These are phyloP conservation scores for Physaria fendleri DNA, from an alignment of 345 rosid species.

Conservation along the genomic window DNA sequence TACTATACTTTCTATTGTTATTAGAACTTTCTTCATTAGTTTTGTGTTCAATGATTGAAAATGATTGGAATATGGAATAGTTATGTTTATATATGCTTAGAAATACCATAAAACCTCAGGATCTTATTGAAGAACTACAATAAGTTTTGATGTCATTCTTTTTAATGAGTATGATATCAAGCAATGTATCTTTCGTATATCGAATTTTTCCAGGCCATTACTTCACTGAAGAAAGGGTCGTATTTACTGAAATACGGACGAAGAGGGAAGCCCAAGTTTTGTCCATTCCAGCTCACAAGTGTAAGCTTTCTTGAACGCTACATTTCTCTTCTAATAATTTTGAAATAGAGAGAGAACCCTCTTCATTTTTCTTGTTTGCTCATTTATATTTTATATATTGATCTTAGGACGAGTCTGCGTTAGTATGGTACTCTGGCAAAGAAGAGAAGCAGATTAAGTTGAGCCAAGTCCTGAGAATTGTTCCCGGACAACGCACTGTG, in stretches of 20 bases:
- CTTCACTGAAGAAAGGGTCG: conserved; percentile 82
- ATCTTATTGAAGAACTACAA: no score
- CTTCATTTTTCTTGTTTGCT: neutral
- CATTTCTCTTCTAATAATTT: neutral
- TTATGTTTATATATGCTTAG: neutral
- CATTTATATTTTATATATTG: neutral
- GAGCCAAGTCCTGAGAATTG: conserved; percentile 59
- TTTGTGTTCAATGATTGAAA: neutral
- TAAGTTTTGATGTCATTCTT: neutral
- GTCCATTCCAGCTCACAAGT: conserved; percentile 74
- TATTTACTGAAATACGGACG: conserved; percentile 81
- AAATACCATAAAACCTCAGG: no score
- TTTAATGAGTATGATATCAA: neutral
- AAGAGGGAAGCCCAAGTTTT: conserved; percentile 84
- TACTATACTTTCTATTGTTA: conserved; percentile 19
- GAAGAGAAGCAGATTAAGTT: conserved; percentile 67
- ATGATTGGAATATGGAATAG: neutral
- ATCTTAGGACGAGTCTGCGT: conserved; percentile 70
- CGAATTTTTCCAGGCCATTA: conserved; percentile 46
- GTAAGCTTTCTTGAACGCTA: conserved; percentile 35
- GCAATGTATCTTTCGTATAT: neutral
- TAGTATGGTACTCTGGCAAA: conserved; percentile 93
- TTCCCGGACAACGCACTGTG: conserved; percentile 95
- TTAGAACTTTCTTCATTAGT: neutral
- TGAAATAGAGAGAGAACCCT: neutral